phyloP scores from a whole-genome alignment of 2,329 filamentous ascomycete genomes.

The Penicillium corylophilum region DNA sequence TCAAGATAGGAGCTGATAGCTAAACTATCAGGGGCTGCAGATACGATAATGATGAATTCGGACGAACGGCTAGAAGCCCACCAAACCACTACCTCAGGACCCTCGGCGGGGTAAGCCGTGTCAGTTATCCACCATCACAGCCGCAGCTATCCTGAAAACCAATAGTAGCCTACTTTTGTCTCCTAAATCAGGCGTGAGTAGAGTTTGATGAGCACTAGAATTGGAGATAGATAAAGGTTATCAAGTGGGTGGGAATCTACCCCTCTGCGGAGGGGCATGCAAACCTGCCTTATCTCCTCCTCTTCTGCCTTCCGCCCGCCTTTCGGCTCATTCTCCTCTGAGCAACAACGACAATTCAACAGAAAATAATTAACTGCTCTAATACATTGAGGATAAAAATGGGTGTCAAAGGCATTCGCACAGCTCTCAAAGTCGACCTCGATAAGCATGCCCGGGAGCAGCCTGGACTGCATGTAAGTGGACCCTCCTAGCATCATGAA shows the following conservation, averaged over 20 bases:
- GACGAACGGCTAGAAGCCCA: not conserved
- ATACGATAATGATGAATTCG: not conserved
- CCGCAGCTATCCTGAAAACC: not conserved
- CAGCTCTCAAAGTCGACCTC: slow-evolving; percentile 70
- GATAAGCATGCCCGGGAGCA: slow-evolving; percentile 71
- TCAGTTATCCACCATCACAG: not conserved
- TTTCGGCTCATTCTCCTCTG: not conserved
- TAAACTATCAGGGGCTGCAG: not conserved
- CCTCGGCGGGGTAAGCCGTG: not conserved
- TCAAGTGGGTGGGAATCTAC: slow-evolving; percentile 2
- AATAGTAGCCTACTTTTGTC: not conserved
- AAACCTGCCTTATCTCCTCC: slow-evolving; percentile 7
- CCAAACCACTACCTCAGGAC: not conserved
- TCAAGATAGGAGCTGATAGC: not conserved
- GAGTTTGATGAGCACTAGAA: not conserved
- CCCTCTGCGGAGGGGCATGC: slow-evolving; percentile 10
- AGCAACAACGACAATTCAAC: not conserved
- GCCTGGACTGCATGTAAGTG: slow-evolving; percentile 65
- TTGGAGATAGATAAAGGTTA: slow-evolving; percentile 2
- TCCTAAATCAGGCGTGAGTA: not conserved
- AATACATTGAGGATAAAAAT: slow-evolving; percentile 21
- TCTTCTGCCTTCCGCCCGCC: not conserved
- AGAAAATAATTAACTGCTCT: not conserved
- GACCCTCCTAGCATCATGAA: slow-evolving; percentile 7
- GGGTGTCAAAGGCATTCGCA: slow-evolving; percentile 57